Percentiles rank a stretch among this genome's conserved stretches.
Evolutionary conservation across 2,329 filamentous ascomycete genomes (phyloP).

Genomic region (Claviceps quebecensis): DNA sequence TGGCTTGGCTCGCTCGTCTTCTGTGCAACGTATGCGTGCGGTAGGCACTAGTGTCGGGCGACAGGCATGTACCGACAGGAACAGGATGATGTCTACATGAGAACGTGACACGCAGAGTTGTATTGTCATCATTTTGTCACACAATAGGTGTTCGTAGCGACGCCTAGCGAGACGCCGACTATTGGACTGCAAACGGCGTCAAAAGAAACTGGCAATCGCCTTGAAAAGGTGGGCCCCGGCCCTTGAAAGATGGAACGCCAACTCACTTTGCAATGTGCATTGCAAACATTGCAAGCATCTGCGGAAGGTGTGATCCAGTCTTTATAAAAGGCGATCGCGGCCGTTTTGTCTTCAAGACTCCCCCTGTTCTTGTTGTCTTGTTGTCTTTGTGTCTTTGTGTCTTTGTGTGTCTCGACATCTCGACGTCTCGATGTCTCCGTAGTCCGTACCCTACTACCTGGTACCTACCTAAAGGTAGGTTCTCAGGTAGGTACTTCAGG

Average conservation of each 20-base stretch:
- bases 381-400: no score
- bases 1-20: no score
- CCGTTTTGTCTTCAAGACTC: background rate
- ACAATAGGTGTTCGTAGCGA: background rate
- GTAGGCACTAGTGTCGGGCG: no score
- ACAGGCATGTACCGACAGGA: no score
- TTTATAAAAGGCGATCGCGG: conserved; percentile 6
- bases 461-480: no score
- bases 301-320: conserved; percentile 2
- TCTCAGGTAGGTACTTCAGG: background rate
- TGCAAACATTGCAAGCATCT: background rate
- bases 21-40: no score
- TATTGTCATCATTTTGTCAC: background rate
- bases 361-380: no score
- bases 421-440: no score
- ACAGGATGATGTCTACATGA: background rate
- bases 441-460: no score
- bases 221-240: conserved; percentile 2
- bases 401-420: no score
- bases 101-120: conserved; percentile 1
- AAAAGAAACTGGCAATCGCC: background rate
- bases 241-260: conserved; percentile 2
- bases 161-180: background rate
- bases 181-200: background rate
- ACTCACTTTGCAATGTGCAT: conserved; percentile 6